Conservation (phyloP, 192 early-diverging fungal species). For the Linnemannia exigua region DNA sequence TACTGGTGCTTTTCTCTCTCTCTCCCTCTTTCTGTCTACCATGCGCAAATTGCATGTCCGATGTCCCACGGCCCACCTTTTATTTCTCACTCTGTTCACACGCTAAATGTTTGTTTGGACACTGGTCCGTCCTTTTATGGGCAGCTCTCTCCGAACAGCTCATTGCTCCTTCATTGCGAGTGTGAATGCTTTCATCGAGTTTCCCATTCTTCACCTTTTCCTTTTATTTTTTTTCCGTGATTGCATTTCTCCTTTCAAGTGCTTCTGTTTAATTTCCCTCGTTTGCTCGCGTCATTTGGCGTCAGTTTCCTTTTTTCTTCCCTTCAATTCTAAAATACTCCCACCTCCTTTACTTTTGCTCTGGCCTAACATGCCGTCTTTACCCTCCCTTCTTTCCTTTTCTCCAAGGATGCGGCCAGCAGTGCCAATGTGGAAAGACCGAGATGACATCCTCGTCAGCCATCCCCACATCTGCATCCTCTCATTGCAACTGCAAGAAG, state of each 20-base stretch:
- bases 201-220: no score
- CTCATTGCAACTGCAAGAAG: conserved; percentile 21
- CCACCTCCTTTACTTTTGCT: background rate
- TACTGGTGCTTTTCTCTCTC: background rate
- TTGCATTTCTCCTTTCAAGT: background rate
- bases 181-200: background rate
- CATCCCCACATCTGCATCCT: background rate
- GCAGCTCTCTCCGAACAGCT: background rate
- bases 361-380: background rate
- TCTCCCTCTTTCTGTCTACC: background rate
- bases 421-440: conserved; percentile 35
- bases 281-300: conserved; percentile 39
- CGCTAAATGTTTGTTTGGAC: background rate
- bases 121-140: background rate
- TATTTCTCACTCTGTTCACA: background rate
- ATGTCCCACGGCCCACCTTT: background rate
- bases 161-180: background rate
- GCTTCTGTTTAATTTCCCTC: background rate
- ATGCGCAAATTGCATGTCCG: background rate
- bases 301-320: background rate
- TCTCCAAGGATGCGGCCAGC: conserved; percentile 27
- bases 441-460: background rate
- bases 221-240: background rate
- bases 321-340: background rate
- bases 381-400: background rate